Conservation (phyloP, 1,139 yeast species). For the Tardiomyces digboiensis region DNA sequence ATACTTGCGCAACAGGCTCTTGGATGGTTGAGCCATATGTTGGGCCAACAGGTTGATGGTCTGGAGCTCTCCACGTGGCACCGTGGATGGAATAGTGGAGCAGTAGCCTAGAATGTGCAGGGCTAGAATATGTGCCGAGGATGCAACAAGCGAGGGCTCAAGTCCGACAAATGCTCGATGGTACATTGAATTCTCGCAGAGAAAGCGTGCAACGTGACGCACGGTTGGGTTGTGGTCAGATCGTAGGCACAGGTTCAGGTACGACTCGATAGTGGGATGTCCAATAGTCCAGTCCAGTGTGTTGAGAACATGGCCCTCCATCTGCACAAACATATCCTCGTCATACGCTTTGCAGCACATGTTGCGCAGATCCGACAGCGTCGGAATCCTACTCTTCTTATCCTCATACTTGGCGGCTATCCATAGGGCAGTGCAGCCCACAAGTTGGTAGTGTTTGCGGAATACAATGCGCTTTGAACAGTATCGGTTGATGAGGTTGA, state of each 20-base stretch:
- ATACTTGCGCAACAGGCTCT: constrained; percentile 1
- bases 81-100: constrained; percentile 13
- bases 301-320: constrained; percentile 86
- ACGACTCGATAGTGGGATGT: constrained; percentile 39
- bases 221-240: constrained; percentile 17
- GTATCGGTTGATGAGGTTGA: constrained; percentile 82
- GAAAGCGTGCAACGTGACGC: constrained; percentile 40
- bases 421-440: constrained; percentile 94
- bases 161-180: constrained; percentile 56
- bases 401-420: constrained; percentile 94
- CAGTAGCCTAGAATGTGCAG: constrained; percentile 44
- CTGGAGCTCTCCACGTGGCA: background rate
- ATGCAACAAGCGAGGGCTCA: constrained; percentile 54
- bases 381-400: constrained; percentile 79
- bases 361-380: constrained; percentile 61
- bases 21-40: background rate
- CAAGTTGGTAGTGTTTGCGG: constrained; percentile 86
- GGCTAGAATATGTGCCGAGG: constrained; percentile 64
- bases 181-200: constrained; percentile 72
- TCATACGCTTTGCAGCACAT: constrained; percentile 90
- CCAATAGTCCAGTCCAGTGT: constrained; percentile 84
- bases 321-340: constrained; percentile 87
- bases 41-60: background rate
- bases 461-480: constrained; percentile 88
- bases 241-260: constrained; percentile 22